phyloP scores from a whole-genome alignment of 805 yeast genomes.

The Komagataella phaffii region DNA sequence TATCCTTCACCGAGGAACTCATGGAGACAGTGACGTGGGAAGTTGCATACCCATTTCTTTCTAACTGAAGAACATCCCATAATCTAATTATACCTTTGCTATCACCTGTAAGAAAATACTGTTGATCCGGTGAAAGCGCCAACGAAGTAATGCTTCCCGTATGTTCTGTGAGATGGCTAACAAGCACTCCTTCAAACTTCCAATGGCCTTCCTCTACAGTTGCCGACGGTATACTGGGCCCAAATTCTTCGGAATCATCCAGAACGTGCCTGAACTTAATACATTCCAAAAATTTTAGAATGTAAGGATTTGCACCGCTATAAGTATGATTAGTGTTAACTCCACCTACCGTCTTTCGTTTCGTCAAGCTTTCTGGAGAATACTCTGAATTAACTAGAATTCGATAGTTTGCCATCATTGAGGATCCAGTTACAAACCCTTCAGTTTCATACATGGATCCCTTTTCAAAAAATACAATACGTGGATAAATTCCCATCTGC shows the following conservation, averaged over 20 bases:
- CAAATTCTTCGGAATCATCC: constrained; percentile 59
- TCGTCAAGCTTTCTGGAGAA: background rate
- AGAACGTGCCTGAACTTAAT: constrained; percentile 43
- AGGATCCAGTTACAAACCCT: constrained; percentile 17
- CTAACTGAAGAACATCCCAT: constrained; percentile 66
- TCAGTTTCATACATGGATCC: constrained; percentile 21
- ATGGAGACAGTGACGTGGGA: constrained; percentile 34
- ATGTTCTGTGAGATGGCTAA: constrained; percentile 54
- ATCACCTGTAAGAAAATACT: constrained; percentile 67
- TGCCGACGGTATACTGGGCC: constrained; percentile 16
- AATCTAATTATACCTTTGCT: constrained; percentile 58
- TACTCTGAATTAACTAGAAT: background rate
- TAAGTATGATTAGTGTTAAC: constrained; percentile 35
- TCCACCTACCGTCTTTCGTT: background rate
- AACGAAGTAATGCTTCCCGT: constrained; percentile 42
- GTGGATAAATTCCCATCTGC: constrained; percentile 27
- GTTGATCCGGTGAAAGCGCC: constrained; percentile 44
- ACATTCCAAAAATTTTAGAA: constrained; percentile 39
- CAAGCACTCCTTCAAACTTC: constrained; percentile 27
- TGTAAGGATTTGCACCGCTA: constrained; percentile 52
- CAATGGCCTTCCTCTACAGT: background rate
- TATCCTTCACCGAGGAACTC: constrained; percentile 32
- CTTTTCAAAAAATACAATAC: constrained; percentile 38
- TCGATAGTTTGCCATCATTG: background rate
- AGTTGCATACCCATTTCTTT: constrained; percentile 41